A percentile compares a stretch with the other conserved stretches of the same genome.
phyloP scores from a whole-genome alignment of 1,139 yeast species.

The Saccharomyces pastorianus region DNA sequence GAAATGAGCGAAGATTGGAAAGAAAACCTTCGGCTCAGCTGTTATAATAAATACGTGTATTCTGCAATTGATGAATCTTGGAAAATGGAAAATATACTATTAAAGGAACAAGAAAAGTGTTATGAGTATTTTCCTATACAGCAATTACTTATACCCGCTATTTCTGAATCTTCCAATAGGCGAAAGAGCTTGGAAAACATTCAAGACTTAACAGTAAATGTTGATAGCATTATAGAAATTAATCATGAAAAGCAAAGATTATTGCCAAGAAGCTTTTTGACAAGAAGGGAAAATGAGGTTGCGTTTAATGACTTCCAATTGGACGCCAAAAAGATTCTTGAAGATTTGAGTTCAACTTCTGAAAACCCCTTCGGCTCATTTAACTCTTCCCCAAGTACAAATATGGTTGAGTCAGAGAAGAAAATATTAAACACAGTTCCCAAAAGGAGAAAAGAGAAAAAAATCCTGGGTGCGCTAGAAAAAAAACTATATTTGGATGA shows the following conservation, averaged over 20 bases:
- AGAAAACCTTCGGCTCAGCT: slow-evolving; percentile 22
- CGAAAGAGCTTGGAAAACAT: neutral
- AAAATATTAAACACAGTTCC: neutral
- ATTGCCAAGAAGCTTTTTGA: neutral
- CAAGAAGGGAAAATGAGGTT: slow-evolving; percentile 12
- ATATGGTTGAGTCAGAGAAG: neutral
- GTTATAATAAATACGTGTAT: slow-evolving; percentile 24
- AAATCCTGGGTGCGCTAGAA: neutral
- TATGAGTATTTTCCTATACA: slow-evolving; percentile 9
- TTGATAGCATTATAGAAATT: slow-evolving; percentile 13
- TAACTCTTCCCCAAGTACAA: neutral
- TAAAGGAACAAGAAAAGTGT: slow-evolving; percentile 4
- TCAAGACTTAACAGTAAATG: slow-evolving; percentile 9
- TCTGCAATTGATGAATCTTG: slow-evolving; percentile 16
- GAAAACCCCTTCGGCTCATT: neutral
- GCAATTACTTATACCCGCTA: slow-evolving; percentile 7
- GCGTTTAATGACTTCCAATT: slow-evolving; percentile 16
- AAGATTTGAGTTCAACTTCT: slow-evolving; percentile 2
- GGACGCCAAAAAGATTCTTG: slow-evolving; percentile 12
- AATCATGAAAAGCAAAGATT: neutral
- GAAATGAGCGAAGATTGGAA: slow-evolving; percentile 21
- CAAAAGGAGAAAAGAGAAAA: neutral
- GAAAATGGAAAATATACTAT: slow-evolving; percentile 13
- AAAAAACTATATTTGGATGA: neutral
- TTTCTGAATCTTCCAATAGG: neutral